These are phyloP conservation scores for Plectosphaerella cucumerina DNA, from an alignment of 2,329 filamentous ascomycete species.

Conservation along the genomic window DNA sequence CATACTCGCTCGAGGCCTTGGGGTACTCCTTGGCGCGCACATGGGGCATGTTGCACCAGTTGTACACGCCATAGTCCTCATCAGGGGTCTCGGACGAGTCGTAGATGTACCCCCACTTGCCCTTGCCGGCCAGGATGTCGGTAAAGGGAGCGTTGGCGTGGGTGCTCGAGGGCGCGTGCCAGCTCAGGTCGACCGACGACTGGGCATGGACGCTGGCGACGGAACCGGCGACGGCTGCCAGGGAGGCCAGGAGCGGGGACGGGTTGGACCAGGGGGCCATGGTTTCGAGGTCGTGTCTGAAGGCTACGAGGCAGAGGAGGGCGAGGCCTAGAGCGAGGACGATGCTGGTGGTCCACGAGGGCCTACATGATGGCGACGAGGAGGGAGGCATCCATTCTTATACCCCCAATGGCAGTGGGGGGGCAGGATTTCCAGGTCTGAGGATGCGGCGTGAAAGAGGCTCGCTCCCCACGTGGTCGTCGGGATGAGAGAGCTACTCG, in stretches of 20 bases:
- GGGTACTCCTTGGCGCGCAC: constrained; percentile 64
- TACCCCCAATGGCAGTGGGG: not conserved
- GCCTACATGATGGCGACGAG: constrained; percentile 3
- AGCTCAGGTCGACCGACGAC: constrained; percentile 36
- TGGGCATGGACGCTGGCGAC: constrained; percentile 1
- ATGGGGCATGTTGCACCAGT: constrained; percentile 88
- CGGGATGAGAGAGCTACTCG: not conserved
- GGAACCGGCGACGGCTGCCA: constrained; percentile 7
- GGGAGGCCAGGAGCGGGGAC: constrained; percentile 8
- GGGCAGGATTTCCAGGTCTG: not conserved
- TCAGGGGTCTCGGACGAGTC: constrained; percentile 59
- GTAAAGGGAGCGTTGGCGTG: constrained; percentile 56
- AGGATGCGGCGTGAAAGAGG: not conserved
- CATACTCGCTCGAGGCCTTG: constrained; percentile 47
- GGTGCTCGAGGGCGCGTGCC: constrained; percentile 54
- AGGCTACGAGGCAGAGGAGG: constrained; percentile 6
- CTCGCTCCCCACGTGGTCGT: not conserved
- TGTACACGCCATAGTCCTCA: constrained; percentile 60
- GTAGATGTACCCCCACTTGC: constrained; percentile 71
- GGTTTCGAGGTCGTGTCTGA: constrained; percentile 2
- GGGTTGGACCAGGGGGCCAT: constrained; percentile 8
- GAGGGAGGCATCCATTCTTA: constrained; percentile 12
- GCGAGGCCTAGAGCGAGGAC: constrained; percentile 7
- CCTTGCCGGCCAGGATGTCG: constrained; percentile 51
- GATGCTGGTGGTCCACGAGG: constrained; percentile 11